phyloP scores from a whole-genome alignment of 306 rosid species.

The Trichosanthes cucumerina region DNA sequence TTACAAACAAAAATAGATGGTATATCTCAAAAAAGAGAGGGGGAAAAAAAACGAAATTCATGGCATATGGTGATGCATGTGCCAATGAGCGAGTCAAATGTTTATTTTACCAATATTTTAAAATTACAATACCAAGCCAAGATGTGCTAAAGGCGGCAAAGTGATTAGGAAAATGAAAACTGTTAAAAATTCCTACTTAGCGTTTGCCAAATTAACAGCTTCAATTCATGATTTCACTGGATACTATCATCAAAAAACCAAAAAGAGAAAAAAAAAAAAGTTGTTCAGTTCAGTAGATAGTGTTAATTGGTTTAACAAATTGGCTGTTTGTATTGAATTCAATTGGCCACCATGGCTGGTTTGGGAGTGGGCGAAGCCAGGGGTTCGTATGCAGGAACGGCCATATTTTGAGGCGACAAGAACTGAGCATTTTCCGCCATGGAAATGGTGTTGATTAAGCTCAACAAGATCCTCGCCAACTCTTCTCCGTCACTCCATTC shows the following conservation, averaged over 20 bases:
- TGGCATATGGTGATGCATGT: too few relatives aligned
- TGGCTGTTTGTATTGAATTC: background rate
- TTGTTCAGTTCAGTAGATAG: background rate
- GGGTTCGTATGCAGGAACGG: background rate
- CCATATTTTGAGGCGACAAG: background rate
- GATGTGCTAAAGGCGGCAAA: background rate
- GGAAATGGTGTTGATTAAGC: slow-evolving; percentile 21
- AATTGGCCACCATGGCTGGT: slow-evolving; percentile 6
- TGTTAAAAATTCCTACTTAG: background rate
- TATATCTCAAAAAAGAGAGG: too few relatives aligned
- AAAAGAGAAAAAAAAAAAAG: background rate
- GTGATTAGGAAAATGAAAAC: background rate
- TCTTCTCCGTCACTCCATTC: slow-evolving; percentile 47
- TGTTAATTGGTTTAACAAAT: background rate
- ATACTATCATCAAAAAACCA: background rate
- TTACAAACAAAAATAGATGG: too few relatives aligned
- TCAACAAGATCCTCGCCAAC: slow-evolving; percentile 15
- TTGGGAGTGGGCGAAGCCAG: background rate
- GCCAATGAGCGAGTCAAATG: background rate
- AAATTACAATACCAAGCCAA: background rate
- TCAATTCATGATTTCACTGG: background rate
- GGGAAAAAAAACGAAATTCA: too few relatives aligned
- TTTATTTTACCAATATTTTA: too few relatives aligned
- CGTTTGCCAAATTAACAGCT: background rate
- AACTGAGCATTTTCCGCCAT: slow-evolving; percentile 14